A percentile compares a stretch with the other conserved stretches of the same genome.
Evolutionary conservation across 208 protist genomes (phyloP).

Genomic region (Leishmania lainsoni): DNA sequence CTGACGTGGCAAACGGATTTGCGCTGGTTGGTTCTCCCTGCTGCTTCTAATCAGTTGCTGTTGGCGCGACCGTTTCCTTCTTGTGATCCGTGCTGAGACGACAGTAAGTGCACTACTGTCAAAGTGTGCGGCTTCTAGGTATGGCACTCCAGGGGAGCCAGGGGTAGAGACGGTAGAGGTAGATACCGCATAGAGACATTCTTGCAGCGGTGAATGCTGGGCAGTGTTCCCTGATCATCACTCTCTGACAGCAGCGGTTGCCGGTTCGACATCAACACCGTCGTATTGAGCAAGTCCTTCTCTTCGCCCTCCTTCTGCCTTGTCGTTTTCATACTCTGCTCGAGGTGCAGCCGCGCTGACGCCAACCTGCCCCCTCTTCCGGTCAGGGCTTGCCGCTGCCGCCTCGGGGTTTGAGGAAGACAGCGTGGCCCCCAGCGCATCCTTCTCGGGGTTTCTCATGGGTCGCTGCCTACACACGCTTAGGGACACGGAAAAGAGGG

Average conservation of each 20-base stretch:
- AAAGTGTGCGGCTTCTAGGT: neutral
- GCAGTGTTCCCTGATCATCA: slow-evolving; percentile 7
- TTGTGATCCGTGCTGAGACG: neutral
- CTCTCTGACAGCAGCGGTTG: neutral
- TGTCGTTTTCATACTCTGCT: slow-evolving; percentile 7
- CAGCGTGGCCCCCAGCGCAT: neutral
- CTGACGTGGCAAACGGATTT: neutral
- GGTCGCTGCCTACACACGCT: neutral
- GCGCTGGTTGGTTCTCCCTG: neutral
- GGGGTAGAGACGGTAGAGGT: neutral
- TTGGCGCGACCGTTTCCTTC: neutral
- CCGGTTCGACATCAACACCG: slow-evolving; percentile 16
- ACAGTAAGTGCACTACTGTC: neutral
- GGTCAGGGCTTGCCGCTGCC: neutral
- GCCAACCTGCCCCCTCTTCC: neutral
- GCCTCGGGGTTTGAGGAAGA: neutral
- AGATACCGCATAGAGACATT: slow-evolving; percentile 23
- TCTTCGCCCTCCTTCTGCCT: slow-evolving; percentile 7
- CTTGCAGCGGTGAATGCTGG: slow-evolving; percentile 24
- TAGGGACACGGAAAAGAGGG: neutral
- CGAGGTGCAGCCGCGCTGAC: neutral
- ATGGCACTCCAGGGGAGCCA: slow-evolving; percentile 7
- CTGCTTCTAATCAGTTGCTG: too few species aligned
- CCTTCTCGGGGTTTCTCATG: neutral
- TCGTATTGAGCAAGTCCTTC: slow-evolving; percentile 14